These are phyloP conservation scores for Chlamydomonas sp. DNA, from an alignment of 139 green algal species.

Conservation along the genomic window DNA sequence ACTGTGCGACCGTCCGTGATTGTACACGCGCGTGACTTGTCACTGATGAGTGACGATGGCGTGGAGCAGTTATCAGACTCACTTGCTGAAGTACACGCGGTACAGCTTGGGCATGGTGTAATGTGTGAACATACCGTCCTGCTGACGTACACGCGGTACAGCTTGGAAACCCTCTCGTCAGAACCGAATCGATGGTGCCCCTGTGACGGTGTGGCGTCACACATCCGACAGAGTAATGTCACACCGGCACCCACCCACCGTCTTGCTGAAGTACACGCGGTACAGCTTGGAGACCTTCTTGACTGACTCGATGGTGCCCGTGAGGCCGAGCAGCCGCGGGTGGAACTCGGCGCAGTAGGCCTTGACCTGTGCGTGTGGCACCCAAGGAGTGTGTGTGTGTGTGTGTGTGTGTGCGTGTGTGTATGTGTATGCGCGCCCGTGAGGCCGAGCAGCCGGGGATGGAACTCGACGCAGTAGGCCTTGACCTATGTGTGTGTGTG, in stretches of 20 bases:
- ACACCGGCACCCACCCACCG: too few species aligned
- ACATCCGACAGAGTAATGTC: too few species aligned
- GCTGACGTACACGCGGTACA: constrained; percentile 80
- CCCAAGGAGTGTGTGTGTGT: too few species aligned
- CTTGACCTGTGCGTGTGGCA: too few species aligned
- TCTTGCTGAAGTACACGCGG: constrained; percentile 83
- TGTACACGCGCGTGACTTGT: too few species aligned
- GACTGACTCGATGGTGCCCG: constrained; percentile 64
- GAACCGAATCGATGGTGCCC: constrained; percentile 62
- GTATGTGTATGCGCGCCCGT: too few species aligned
- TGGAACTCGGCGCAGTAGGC: constrained; percentile 92
- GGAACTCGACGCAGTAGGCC: constrained; percentile 88
- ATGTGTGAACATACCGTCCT: constrained; percentile 73
- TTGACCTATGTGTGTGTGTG: too few species aligned
- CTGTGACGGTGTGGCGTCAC: constrained; percentile 93
- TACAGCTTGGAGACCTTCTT: constrained; percentile 64
- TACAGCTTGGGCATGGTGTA: constrained; percentile 68
- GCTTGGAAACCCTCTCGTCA: constrained; percentile 53
- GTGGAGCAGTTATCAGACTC: too few species aligned
- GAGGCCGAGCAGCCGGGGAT: constrained; percentile 88
- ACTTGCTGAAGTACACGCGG: constrained; percentile 82
- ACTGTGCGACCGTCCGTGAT: too few species aligned
- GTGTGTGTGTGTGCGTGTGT: too few species aligned
- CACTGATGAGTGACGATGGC: too few species aligned
- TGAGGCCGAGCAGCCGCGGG: constrained; percentile 88